These are phyloP conservation scores for Phlyctochytrium bullatum DNA, from an alignment of 192 early-diverging fungal species.

Conservation along the genomic window DNA sequence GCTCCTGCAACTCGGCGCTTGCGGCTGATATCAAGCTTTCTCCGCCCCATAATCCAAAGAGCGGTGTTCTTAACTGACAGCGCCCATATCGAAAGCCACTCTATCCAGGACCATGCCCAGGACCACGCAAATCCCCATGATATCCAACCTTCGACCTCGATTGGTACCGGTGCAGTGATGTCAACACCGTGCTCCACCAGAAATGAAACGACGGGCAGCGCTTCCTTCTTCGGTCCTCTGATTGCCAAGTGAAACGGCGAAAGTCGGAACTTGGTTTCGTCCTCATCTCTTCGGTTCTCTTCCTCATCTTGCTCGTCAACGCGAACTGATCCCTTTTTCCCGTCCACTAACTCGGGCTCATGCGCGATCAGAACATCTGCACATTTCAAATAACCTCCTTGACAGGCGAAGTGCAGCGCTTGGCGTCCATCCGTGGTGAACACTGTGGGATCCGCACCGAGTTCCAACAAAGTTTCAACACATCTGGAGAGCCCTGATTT, in stretches of 20 bases:
- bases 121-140: slow-evolving; percentile 6
- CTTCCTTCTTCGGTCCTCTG: slow-evolving; percentile 9
- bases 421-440: slow-evolving; percentile 25
- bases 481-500: slow-evolving; percentile 32
- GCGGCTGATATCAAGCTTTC: too few relatives aligned
- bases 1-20: neutral
- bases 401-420: slow-evolving; percentile 23
- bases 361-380: slow-evolving; percentile 7
- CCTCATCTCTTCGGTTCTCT: neutral
- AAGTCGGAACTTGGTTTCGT: neutral
- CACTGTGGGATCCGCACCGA: slow-evolving; percentile 36
- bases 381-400: slow-evolving; percentile 22
- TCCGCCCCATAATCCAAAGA: neutral
- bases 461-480: slow-evolving; percentile 30
- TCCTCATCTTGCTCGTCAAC: neutral
- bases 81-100: too few relatives aligned
- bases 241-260: slow-evolving; percentile 28
- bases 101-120: too few relatives aligned
- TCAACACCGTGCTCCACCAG: slow-evolving; percentile 16
- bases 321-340: neutral
- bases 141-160: slow-evolving; percentile 18
- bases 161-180: slow-evolving; percentile 18
- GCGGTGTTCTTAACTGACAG: neutral
- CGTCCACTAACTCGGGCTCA: slow-evolving; percentile 12
- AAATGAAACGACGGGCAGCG: slow-evolving; percentile 13